Conservation (phyloP, 495 filamentous ascomycete species). For the Thermochaetoides thermophila region DNA sequence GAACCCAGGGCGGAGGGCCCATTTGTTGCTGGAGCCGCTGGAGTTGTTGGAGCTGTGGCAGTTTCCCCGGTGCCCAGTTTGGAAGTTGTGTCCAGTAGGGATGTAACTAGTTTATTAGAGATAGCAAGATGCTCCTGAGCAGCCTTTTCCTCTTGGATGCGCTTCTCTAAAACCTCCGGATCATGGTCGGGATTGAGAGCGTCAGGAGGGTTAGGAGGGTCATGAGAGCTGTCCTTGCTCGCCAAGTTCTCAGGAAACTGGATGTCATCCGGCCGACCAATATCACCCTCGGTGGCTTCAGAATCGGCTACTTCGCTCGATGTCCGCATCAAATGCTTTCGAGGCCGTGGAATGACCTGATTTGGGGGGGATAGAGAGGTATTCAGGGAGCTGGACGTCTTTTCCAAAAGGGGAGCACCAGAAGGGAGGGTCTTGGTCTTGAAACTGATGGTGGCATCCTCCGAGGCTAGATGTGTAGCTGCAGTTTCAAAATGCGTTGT, state of each 20-base stretch:
- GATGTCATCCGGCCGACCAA: constrained; percentile 2
- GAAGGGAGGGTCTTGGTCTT: constrained; percentile 6
- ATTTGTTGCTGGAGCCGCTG: constrained; percentile 8
- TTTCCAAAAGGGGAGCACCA: constrained; percentile 23
- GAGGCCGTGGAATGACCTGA: no score
- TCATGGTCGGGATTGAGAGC: not conserved
- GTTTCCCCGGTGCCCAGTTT: constrained; percentile 1
- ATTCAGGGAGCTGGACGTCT: constrained; percentile 24
- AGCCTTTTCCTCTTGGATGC: constrained; percentile 7
- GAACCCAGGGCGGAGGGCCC: no score
- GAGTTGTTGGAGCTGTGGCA: not conserved
- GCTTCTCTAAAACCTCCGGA: not conserved
- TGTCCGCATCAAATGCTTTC: constrained; percentile 11
- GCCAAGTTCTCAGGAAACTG: constrained; percentile 1
- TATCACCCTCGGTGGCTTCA: constrained; percentile 17
- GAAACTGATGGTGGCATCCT: constrained; percentile 5
- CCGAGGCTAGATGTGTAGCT: constrained; percentile 16
- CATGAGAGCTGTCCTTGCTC: not conserved
- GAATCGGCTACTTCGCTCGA: constrained; percentile 30
- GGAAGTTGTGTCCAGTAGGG: constrained; percentile 8
- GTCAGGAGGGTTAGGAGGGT: not conserved
- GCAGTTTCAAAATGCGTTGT: constrained; percentile 22
- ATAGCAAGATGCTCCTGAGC: constrained; percentile 16
- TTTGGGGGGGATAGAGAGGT: no score
- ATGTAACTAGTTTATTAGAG: constrained; percentile 16